Base-by-base conservation (phyloP, 345 rosid species). In the Boechera divaricarpa region DNA sequence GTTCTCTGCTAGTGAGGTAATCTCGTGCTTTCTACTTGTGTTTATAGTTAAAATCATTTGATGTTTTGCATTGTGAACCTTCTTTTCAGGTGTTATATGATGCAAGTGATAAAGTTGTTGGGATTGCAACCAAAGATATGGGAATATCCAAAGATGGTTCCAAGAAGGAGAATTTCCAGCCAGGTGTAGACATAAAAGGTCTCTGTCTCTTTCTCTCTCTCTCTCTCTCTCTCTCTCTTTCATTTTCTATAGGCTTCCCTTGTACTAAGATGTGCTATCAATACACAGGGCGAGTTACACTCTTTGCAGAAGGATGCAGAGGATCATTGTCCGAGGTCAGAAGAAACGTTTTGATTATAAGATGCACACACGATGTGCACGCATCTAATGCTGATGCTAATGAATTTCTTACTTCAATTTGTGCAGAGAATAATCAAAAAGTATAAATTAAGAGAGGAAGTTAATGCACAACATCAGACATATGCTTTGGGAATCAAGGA, bases 401-500 rank as follows among this genome's bases (percentile, higher is more conserved):
- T 29, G 6, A 70, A 3, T 53, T 49, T 74, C 47, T 76, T 48
- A 65, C 77, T 51, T 42, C 0, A 58, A 2, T 74, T 9, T 75
- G 62, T 56, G 63, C 86, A 94, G 98, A 87, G 82, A 79, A 53
- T 92, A 60, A 78, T 91, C 35, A 84, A 77, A 72, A 91, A 86
- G 73, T 90, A 85, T 86, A 85, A 86, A 49, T 73, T 94, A 82
- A 85, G 98, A 73, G 93, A 87, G 56, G 89, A 85, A 84, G 90
- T 79, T 63, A 84, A 88, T 77, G 97, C 97, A 39, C 97, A 94
- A 51, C 97, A 90, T 85, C 98, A 94, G 73, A 94, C 95, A 7
- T 94, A 92, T 86, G 98, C 98, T 76, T 83, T 94, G 77, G 98
- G 98, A 67, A 94, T 94, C 45, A 94, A 94, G 81, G 98, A 94